phyloP scores from a whole-genome alignment of 768 basidiomycete species.

The Leccinum aurantiacum region DNA sequence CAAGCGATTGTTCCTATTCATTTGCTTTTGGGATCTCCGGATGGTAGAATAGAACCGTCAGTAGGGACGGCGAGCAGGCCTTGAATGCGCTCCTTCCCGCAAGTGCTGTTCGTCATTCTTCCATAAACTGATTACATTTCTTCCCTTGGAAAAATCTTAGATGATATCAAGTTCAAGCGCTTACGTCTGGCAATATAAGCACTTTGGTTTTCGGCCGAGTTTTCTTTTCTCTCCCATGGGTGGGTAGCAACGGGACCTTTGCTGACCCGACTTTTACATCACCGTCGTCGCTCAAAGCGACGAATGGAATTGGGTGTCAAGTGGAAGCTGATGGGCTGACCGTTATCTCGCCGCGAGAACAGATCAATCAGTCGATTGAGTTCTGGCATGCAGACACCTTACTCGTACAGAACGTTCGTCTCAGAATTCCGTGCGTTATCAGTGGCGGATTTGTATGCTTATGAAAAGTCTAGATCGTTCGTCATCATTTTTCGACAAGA shows the following conservation, averaged over 20 bases:
- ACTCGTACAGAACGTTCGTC: neutral
- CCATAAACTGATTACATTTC: constrained; percentile 7
- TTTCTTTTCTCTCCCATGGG: neutral
- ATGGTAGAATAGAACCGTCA: constrained; percentile 8
- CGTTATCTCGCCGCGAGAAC: neutral
- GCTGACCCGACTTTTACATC: constrained; percentile 15
- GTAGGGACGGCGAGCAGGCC: constrained; percentile 5
- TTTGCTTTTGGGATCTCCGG: constrained; percentile 10
- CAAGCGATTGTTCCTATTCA: constrained; percentile 2
- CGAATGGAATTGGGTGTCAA: neutral
- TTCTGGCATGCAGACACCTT: constrained; percentile 1
- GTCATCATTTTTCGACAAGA: neutral
- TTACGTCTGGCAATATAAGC: constrained; percentile 26
- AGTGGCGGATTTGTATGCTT: neutral
- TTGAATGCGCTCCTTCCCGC: constrained; percentile 13
- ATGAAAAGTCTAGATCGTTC: neutral
- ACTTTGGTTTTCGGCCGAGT: constrained; percentile 10
- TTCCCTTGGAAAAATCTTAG: neutral
- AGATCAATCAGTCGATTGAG: constrained; percentile 1
- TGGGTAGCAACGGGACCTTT: constrained; percentile 2
- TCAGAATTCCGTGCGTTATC: neutral
- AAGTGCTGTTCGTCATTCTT: constrained; percentile 10
- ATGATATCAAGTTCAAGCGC: neutral
- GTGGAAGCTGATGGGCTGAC: neutral
- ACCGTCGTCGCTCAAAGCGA: constrained; percentile 2